Conservation (phyloP, 2,329 filamentous ascomycete species). For the Ophiosphaerella korrae region DNA sequence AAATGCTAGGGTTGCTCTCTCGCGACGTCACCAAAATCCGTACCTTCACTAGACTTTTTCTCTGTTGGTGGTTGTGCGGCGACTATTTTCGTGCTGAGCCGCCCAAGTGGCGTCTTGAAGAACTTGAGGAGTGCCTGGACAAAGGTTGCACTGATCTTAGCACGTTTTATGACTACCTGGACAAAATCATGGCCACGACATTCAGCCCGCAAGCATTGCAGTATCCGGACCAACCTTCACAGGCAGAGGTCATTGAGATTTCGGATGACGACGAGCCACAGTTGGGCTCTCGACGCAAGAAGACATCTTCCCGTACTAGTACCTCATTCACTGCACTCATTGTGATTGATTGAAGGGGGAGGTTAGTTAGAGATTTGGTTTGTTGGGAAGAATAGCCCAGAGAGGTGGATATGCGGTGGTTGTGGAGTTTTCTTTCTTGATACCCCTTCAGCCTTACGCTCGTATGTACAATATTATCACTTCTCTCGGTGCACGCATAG, state of each 20-base stretch:
- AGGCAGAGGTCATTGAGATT: slow-evolving; percentile 36
- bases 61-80: slow-evolving; percentile 43
- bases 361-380: no score
- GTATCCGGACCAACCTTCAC: slow-evolving; percentile 26
- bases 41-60: slow-evolving; percentile 34
- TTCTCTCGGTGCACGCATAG: no score
- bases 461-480: no score
- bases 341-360: slow-evolving; percentile 1
- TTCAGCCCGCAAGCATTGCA: slow-evolving; percentile 29
- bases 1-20: slow-evolving; percentile 32
- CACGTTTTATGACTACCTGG: slow-evolving; percentile 35
- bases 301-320: no score
- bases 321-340: background rate
- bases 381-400: no score
- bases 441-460: no score
- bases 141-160: slow-evolving; percentile 15
- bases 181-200: slow-evolving; percentile 27
- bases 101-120: slow-evolving; percentile 13
- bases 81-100: slow-evolving; percentile 21
- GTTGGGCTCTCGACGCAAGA: no score
- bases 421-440: no score
- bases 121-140: slow-evolving; percentile 20
- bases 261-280: slow-evolving; percentile 31
- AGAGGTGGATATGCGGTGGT: no score
- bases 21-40: slow-evolving; percentile 33